These are phyloP conservation scores for Speleostelium caveatum DNA, from an alignment of 78 protist genomes.

Conservation along the genomic window DNA sequence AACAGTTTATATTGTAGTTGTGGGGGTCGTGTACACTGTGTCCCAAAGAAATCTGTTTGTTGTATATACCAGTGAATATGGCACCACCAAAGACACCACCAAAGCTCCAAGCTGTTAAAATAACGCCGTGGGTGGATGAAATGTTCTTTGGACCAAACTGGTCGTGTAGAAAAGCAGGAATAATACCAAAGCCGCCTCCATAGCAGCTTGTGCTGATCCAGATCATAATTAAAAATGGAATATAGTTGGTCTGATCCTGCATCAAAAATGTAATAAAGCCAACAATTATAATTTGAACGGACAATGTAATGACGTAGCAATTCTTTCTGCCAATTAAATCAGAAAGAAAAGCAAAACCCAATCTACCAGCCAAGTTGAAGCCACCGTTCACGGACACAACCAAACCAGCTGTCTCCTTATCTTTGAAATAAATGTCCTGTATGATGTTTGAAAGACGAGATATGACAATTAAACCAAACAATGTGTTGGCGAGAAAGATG, in stretches of 20 bases:
- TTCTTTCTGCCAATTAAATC: conserved; percentile 72
- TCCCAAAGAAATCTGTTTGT: neutral
- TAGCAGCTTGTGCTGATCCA: conserved; percentile 40
- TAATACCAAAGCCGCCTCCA: conserved; percentile 69
- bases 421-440: conserved; percentile 74
- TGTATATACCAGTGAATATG: conserved; percentile 5
- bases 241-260: neutral
- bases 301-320: neutral
- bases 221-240: conserved; percentile 7
- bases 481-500: conserved; percentile 32
- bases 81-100: conserved; percentile 63
- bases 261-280: conserved; percentile 3
- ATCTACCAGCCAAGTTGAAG: conserved; percentile 82
- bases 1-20: neutral
- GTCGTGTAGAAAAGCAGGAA: conserved; percentile 83
- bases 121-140: conserved; percentile 76
- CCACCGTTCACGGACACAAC: conserved; percentile 67
- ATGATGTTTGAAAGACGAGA: conserved; percentile 62
- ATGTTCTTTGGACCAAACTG: conserved; percentile 81
- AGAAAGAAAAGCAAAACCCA: conserved; percentile 18
- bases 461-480: conserved; percentile 69
- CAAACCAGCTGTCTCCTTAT: conserved; percentile 33
- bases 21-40: neutral
- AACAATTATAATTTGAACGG: conserved; percentile 9
- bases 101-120: conserved; percentile 23